Evolutionary conservation across 768 basidiomycete species (phyloP), one percentile per base, ranked within the genome.

Genomic region (Trametes coccinea): DNA sequence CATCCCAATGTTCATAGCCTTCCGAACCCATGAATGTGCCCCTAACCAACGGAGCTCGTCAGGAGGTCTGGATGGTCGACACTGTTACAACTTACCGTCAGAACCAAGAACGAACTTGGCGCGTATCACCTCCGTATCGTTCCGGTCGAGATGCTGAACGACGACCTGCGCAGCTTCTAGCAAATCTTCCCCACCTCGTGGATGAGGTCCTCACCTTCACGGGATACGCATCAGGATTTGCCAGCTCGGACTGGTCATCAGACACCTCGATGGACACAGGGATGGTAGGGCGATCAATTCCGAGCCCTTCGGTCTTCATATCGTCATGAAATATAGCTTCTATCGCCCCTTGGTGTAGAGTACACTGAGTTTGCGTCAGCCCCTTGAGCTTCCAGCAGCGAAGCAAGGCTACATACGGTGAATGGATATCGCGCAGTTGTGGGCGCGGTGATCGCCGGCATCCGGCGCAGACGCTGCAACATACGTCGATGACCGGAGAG

Each of bases 381-480:
- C 49, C 17, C 41, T 55, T 39, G 29, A 48, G 8, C 14, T 27
- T 33, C 1, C n/a, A 3, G 3, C 5, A 11, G 3, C 11, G 11
- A 30, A 14, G 7, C 22, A 40, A 0, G 22, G 37, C 8, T 17
- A 22, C 14, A 56, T 59, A 85, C 89, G 77, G 89, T 88, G 63
- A 88, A 92, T 11, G 89, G 89, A 72, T 82, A 92, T n/a, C 88
- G 81, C 1, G 88, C 88, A 2, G 56, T 51, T 16, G 80, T 80
- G 3, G 84, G 77, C 1, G 85, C 84, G 4, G 80, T 82, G 27
- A 90, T 79, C 67, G 89, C 86, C 10, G 87, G 78, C 2, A 81
- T 82, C 16, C 87, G 82, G 43, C 85, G 83, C 5, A 84, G 84
- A 14, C 87, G 77, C 88, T 91, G 34, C 30, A 17, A 43, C 17